phyloP scores from a whole-genome alignment of 73 alveolate species.

The Tetrahymena borealis region DNA sequence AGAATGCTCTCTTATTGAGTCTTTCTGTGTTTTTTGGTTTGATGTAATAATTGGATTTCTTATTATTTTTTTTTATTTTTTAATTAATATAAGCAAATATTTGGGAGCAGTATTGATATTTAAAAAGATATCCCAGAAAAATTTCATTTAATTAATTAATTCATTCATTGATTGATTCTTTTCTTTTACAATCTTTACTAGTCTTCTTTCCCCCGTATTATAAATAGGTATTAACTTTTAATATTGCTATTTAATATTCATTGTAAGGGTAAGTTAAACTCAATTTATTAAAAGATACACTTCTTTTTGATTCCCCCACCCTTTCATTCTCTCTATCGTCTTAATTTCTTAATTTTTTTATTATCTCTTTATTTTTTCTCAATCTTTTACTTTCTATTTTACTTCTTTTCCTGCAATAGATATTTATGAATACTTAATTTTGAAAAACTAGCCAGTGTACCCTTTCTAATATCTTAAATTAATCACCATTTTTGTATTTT shows the following conservation, averaged over 20 bases:
- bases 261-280: conserved; percentile 1
- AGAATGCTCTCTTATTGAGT: too few species aligned
- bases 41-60: too few species aligned
- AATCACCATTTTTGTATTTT: not conserved
- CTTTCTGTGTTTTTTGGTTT: too few species aligned
- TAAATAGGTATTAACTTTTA: too few species aligned
- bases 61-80: too few species aligned
- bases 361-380: not conserved
- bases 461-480: not conserved
- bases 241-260: not conserved
- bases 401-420: not conserved
- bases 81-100: too few species aligned
- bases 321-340: not conserved
- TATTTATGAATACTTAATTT: not conserved
- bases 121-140: too few species aligned
- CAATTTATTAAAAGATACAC: not conserved
- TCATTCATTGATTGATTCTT: too few species aligned
- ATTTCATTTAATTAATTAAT: too few species aligned
- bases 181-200: too few species aligned
- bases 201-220: too few species aligned
- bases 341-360: not conserved
- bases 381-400: not conserved
- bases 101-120: too few species aligned
- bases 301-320: not conserved
- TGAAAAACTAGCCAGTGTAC: not conserved